Base-by-base conservation (phyloP, 2,329 filamentous ascomycete species). In the Aspergillus sojae region DNA sequence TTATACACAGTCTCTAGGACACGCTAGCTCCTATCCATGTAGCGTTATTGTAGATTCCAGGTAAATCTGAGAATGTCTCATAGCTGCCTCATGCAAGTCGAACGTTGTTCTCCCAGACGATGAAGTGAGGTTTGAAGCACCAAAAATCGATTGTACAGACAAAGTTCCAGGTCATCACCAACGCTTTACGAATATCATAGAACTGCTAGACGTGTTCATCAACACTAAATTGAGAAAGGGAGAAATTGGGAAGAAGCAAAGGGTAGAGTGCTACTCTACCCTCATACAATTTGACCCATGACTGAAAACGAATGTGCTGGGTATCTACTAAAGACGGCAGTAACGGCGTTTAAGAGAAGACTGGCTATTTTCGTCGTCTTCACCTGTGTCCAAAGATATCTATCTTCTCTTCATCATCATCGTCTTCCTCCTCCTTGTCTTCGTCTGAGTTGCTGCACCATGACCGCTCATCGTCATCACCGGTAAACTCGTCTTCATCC, bases 361-460 rank as follows among this genome's bases (percentile, higher is more conserved):
- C 14, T 45, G 26, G 30, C 11, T 26, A 45, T 61, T 14, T 26
- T 41, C 45, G 21, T 50, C 46, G 36, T 62, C 54, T 48, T 79
- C 72, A 85, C 66, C 81, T 78, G 74, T 86, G 84, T 12, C 84
- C 84, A 69, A 85, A 82, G 62, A 86, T 78, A 62, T 82, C 81
- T 68, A 85, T 84, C 36, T 74, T 70, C 70, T 85, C 82, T 61
- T 78, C 77, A 16, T 77, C 77, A 60, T 83, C 80, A 19, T 82
- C 81, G 1, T 84, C 83, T 23, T 83, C 83, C 2, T 84, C 82
- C 48, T 83, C 83, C 2, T 83, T 82, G 14, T 78, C 77, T 11
- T 74, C 73, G 19, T 78, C 76, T 43, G 77, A 75, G 23, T 66
- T 80, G 53, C 77, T 77, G 62, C 62, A 66, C 11, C 65, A 63